A percentile compares a stretch with the other conserved stretches of the same genome.
These are phyloP conservation scores for Amylostereum areolatum DNA, from an alignment of 1,284 basidiomycete genomes.

Conservation along the genomic window DNA sequence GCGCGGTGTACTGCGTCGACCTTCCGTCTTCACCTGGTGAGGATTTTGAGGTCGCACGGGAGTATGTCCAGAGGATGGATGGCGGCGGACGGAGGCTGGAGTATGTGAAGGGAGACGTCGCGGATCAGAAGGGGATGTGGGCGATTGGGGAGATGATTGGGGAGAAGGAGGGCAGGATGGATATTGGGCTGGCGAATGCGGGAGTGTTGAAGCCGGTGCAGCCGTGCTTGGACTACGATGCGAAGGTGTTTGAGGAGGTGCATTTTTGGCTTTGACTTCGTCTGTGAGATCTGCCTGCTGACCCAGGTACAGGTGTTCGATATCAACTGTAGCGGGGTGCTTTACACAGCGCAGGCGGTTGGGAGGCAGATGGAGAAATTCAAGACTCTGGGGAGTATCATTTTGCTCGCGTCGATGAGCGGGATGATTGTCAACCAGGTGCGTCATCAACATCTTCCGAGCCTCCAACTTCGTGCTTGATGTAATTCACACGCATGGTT, in stretches of 20 bases:
- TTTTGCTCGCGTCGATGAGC: constrained; percentile 43
- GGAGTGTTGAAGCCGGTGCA: constrained; percentile 60
- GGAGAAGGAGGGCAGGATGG: constrained; percentile 55
- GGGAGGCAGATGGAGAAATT: constrained; percentile 33
- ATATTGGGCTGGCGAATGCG: constrained; percentile 73
- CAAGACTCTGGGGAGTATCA: constrained; percentile 35
- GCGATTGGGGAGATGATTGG: constrained; percentile 50
- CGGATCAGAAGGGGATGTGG: constrained; percentile 53
- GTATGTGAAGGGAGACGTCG: constrained; percentile 60
- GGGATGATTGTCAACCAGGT: constrained; percentile 20
- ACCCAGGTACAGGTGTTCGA: constrained; percentile 24
- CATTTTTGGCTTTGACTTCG: constrained; percentile 10
- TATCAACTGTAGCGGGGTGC: constrained; percentile 37
- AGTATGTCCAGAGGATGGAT: constrained; percentile 42
- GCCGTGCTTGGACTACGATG: constrained; percentile 65
- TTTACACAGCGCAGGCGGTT: constrained; percentile 35
- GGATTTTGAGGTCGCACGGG: constrained; percentile 55
- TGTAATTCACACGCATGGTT: no score
- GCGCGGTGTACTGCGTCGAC: constrained; percentile 73
- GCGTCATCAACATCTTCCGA: not conserved
- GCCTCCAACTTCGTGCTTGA: not conserved
- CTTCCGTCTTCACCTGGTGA: constrained; percentile 55
- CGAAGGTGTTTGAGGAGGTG: constrained; percentile 37
- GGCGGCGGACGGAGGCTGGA: constrained; percentile 45
- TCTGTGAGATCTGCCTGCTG: not conserved